A percentile compares a stretch with the other conserved stretches of the same genome.
Evolutionary conservation across 2,329 filamentous ascomycete genomes (phyloP).

Genomic region (Arthroderma sp.): DNA sequence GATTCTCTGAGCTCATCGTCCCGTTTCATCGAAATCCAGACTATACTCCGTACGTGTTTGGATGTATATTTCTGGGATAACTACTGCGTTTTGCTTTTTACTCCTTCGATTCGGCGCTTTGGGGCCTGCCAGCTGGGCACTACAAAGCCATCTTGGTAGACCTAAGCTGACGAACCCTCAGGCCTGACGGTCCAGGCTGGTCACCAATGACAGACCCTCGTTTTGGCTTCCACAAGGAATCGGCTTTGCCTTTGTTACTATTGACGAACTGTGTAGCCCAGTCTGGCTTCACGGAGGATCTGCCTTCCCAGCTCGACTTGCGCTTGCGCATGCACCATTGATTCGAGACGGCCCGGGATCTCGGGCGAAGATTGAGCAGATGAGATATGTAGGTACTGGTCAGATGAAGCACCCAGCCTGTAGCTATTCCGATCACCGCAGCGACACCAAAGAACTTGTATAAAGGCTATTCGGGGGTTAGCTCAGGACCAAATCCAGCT

Average conservation of each 20-base stretch:
- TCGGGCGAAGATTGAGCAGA: background rate
- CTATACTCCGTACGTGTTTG: too few relatives aligned
- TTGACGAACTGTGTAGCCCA: background rate
- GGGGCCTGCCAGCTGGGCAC: background rate
- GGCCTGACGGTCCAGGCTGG: background rate
- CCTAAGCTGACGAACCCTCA: background rate
- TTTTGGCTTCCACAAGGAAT: background rate
- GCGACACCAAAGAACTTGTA: slow-evolving; percentile 53
- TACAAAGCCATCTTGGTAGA: background rate
- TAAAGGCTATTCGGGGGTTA: slow-evolving; percentile 25
- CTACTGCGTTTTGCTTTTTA: too few relatives aligned
- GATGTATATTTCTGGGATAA: too few relatives aligned
- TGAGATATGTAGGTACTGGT: slow-evolving; percentile 18
- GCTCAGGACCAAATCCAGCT: background rate
- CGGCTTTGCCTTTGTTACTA: background rate
- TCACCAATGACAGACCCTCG: background rate
- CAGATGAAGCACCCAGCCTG: slow-evolving; percentile 49
- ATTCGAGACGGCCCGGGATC: background rate
- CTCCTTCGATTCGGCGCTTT: background rate
- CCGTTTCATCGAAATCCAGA: too few relatives aligned
- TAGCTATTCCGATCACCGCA: slow-evolving; percentile 51
- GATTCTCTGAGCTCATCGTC: too few relatives aligned
- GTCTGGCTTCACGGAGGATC: background rate
- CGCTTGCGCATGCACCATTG: background rate
- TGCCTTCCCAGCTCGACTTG: background rate